Evolutionary conservation across 306 rosid genomes (phyloP), one percentile per base, ranked within the genome.

Genomic region (Dryas octopetala): DNA sequence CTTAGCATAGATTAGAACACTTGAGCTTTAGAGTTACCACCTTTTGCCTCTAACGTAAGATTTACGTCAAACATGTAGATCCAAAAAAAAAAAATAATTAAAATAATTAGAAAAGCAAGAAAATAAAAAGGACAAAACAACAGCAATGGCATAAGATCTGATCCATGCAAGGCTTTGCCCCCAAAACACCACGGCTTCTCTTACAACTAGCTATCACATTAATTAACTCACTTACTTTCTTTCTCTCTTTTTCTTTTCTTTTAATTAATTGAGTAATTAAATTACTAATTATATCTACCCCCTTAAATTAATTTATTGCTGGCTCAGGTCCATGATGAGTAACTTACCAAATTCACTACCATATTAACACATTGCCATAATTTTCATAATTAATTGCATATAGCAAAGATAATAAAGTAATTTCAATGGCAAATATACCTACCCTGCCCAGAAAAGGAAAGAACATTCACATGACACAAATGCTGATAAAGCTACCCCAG

Each of bases 61-160:
- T 66, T 74, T 44, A 85, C 79, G 85, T 80, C 74, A 77, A 62
- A 40, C 47, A 10, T 73, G 59, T 41, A 79, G 19, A 54, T 14
- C 62, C 44, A 53, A 28, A 50, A 16, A 54, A 73, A 65, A 65
- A 14, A 51, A 47, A 19, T 32, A 32, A 32, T 32, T 32, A 73
- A 74, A 57, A 64, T 1, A 54, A 57, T 23, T 23, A 57, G 52
- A 41, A 67, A 78, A 67, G 71, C 53, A 3, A 58, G 12, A 3
- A 49, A 8, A 46, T 5, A 8, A 57, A 57, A 61, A 32, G 45
- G 38, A 32, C 66, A 32, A 60, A n/a, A 8, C 49, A 8, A 46
- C 14, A 61, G 65, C 23, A 60, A 60, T 28, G 9, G 9, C 4
- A 8, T 46, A 5, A 61, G 17, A 61, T 61, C 66, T 32, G 66